phyloP scores from a whole-genome alignment of 345 rosid species.

The Geranium rotundifolium region DNA sequence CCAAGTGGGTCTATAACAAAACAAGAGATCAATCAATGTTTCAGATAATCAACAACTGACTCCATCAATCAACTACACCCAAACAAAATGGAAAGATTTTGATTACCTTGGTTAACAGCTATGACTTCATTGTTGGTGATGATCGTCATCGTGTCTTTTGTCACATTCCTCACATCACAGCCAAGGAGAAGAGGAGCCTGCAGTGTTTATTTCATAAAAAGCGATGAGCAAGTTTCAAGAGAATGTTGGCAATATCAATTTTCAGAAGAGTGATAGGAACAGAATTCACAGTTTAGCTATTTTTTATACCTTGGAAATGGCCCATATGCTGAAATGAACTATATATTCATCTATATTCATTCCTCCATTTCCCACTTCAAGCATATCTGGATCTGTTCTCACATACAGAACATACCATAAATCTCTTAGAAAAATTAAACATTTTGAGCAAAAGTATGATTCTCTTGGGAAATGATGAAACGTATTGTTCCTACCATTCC shows the following conservation, averaged over 20 bases:
- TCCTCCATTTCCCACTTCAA: constrained; percentile 30
- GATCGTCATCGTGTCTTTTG: constrained; percentile 42
- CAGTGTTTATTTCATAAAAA: no score
- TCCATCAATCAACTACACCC: not conserved
- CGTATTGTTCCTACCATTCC: constrained; percentile 28
- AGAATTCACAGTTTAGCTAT: not conserved
- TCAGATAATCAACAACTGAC: not conserved
- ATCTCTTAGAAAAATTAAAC: not conserved
- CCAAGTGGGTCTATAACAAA: constrained; percentile 45
- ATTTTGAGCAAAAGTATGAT: not conserved
- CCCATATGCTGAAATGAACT: constrained; percentile 28
- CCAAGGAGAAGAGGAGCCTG: constrained; percentile 76
- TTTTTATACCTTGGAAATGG: constrained; percentile 17
- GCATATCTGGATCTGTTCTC: constrained; percentile 27
- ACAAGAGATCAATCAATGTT: not conserved
- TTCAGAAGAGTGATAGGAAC: not conserved
- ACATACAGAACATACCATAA: not conserved
- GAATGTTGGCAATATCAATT: not conserved
- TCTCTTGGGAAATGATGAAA: not conserved
- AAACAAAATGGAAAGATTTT: not conserved
- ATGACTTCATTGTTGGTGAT: constrained; percentile 66
- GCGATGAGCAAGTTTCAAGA: not conserved
- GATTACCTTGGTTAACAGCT: constrained; percentile 70
- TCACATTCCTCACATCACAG: constrained; percentile 65
- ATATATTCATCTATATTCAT: constrained; percentile 22